Base-by-base conservation (phyloP, 805 yeast species). In the Spathaspora gorwiae region DNA sequence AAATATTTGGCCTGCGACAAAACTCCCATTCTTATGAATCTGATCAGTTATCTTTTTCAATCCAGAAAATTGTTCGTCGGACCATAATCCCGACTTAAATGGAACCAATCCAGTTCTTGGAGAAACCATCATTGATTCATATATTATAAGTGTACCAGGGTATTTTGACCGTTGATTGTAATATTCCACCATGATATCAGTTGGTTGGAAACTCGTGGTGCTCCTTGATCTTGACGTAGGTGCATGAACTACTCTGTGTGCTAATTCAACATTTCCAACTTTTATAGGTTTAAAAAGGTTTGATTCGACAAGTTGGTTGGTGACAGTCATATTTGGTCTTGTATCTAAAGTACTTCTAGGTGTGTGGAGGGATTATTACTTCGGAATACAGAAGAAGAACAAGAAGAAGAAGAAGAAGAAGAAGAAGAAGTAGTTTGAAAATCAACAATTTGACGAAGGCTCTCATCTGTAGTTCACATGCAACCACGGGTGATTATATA, bases 1-100 rank as follows among this genome's bases (percentile, higher is more conserved):
- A 81, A 83, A 79, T 14, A 82, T 48, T 63, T 82, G 87, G 31
- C 70, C 55, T 38, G 75, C 61, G 1, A 71, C 57, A 42, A 57
- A 68, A 0, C 81, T 70, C 19, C 59, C 55, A 49, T 75, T 69
- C 1, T 53, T 62, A 54, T 79, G 84, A 24, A 78, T 70, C 7
- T 63, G 67, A 29, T 73, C 75, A 24, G 60, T 59, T 32, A 79
- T 66, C 48, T 65, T 61, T 50, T 66, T 70, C 81, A 84, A 49
- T 5, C 41, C 47, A 2, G 10, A 12, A 15, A 30, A 29, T 30
- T 51, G 54, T 34, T 35, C 24, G 19, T 45, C 41, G 6, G 34
- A 11, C 52, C 52, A 50, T 37, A 50, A 29, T 3, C 54, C 54
- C 14, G 46, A 37, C 32, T 50, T 50, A 29, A 15, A 47, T 6